Evolutionary conservation across 192 early-diverging fungal genomes (phyloP).

Genomic region (Backusella liffmaniae): DNA sequence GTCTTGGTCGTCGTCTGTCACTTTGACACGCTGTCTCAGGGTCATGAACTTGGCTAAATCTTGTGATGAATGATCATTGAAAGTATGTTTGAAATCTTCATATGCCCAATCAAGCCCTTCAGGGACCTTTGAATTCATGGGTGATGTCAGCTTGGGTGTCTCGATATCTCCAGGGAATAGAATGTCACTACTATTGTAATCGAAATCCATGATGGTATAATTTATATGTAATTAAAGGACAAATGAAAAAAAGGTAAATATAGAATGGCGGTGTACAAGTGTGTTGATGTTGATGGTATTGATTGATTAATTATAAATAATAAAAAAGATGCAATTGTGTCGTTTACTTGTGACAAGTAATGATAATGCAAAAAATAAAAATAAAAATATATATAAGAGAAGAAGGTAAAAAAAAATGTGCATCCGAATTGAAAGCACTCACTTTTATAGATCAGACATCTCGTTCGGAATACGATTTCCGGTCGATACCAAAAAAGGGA

Average conservation of each 20-base stretch:
- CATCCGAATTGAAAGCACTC: background rate
- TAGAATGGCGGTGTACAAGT: background rate
- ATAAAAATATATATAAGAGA: background rate
- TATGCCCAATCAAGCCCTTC: slow-evolving; percentile 23
- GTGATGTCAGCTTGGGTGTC: slow-evolving; percentile 23
- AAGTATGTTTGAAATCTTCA: slow-evolving; percentile 2
- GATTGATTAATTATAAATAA: background rate
- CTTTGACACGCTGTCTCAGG: background rate
- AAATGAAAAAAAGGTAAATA: background rate
- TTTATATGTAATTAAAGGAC: background rate
- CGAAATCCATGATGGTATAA: slow-evolving; percentile 21
- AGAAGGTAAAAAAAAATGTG: background rate
- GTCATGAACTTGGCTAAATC: background rate
- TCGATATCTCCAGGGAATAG: slow-evolving; percentile 24
- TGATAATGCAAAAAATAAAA: background rate
- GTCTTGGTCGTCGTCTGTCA: background rate
- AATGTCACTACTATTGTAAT: slow-evolving; percentile 26
- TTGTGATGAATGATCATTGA: background rate
- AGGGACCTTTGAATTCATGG: slow-evolving; percentile 17
- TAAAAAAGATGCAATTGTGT: background rate
- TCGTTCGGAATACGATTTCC: background rate
- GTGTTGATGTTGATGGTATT: background rate
- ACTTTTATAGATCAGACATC: background rate
- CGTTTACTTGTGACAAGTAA: background rate
- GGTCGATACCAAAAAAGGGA: background rate